Evolutionary conservation across 208 protist species (phyloP), one percentile per base, ranked within the genome.

Genomic region (Crithidia brevicula): DNA sequence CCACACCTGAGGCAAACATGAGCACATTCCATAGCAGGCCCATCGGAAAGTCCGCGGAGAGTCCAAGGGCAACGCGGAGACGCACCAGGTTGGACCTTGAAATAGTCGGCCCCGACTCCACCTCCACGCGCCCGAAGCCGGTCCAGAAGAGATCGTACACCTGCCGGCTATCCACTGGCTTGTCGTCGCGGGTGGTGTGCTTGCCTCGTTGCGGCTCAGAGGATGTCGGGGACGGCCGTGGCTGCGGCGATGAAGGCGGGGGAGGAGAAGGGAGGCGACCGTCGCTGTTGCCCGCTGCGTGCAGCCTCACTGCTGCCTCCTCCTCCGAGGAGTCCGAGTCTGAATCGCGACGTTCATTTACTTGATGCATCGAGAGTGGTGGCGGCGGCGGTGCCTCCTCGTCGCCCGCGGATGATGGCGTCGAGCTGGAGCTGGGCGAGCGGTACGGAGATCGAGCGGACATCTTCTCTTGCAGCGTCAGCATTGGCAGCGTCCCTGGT

Each of bases 21-120:
- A 90, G 63, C n/a, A 83, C 77, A 38, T 94, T 94, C 86, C 89
- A 94, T 18, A 94, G 73, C 40, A 92, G 72, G 30, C 67, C 63
- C 64, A 89, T 82, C 13, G 86, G 79, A 69, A 86, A 92, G 25
- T 49, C 40, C 8, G 30, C 28, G 0, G 70, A 60, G n/a, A 94
- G 75, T 0, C 85, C 85, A 5, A 94, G 77, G 0, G 79, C 59
- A 1, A 42, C 52, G 18, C 78, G 79, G 6, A 92, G 66, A 15
- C 46, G 56, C 8, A 76, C 15, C 40, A 92, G 74, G 20, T 76
- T 75, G 20, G 76, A 62, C n/a, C 71, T 43, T 4, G 68, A 81
- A 16, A 94, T 72, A 3, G 76, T 76, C 2, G 89, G 89, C 16
- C 71, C 28, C 18, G 78, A 81, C 51, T 94, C 83, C 36, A 94